phyloP scores from a whole-genome alignment of 495 filamentous ascomycete genomes.

The Collariella sp. region DNA sequence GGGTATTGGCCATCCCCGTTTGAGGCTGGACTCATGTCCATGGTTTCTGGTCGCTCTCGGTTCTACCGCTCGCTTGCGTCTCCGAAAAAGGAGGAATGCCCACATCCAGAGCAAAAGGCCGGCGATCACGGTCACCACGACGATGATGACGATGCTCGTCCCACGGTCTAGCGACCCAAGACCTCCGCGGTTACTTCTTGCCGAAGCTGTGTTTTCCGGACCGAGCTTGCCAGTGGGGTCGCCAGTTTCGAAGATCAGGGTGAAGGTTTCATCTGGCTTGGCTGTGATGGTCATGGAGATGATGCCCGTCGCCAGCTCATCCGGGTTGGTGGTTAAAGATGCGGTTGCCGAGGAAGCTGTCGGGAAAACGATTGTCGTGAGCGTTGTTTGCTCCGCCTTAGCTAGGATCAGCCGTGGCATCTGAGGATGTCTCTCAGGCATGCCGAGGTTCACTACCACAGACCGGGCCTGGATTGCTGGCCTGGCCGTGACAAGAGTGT shows the following conservation, averaged over 20 bases:
- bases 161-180: slow-evolving; percentile 9
- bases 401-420: slow-evolving; percentile 19
- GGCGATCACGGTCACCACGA: slow-evolving; percentile 25
- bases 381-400: not conserved
- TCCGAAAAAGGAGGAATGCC: slow-evolving; percentile 16
- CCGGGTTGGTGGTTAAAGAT: not conserved
- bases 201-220: not conserved
- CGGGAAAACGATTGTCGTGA: not conserved
- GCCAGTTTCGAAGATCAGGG: not conserved
- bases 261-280: not conserved
- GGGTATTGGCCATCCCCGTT: not conserved
- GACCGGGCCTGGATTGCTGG: slow-evolving; percentile 37
- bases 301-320: not conserved
- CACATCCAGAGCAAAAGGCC: slow-evolving; percentile 21
- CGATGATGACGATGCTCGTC: slow-evolving; percentile 25
- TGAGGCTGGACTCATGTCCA: not conserved
- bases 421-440: slow-evolving; percentile 31
- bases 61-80: slow-evolving; percentile 19
- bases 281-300: slow-evolving; percentile 1
- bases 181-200: not conserved
- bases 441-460: slow-evolving; percentile 27
- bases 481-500: slow-evolving; percentile 27
- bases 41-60: not conserved
- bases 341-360: not conserved
- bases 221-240: not conserved